Evolutionary conservation across 441 rosid species (phyloP).

Genomic region (Croton setiger): DNA sequence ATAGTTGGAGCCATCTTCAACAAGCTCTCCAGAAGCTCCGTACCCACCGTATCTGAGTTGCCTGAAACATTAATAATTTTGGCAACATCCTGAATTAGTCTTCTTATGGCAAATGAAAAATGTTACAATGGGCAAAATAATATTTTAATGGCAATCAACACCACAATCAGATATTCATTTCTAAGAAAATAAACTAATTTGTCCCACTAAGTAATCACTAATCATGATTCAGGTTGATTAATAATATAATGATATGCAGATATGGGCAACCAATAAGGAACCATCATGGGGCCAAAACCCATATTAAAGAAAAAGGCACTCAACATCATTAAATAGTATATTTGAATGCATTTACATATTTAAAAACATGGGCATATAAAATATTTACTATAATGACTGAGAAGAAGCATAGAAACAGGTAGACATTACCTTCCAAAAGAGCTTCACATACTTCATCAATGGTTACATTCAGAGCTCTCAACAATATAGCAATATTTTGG

Average conservation of each 20-base stretch:
- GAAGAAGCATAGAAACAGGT: neutral
- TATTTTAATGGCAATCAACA: neutral
- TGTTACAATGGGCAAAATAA: neutral
- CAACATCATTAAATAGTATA: neutral
- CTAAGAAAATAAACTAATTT: neutral
- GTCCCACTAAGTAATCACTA: neutral
- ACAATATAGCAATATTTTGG: slow-evolving; percentile 77
- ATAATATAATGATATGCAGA: neutral
- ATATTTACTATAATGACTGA: neutral
- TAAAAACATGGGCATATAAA: neutral
- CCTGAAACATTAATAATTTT: slow-evolving; percentile 37
- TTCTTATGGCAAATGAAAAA: no score
- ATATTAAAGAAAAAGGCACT: neutral
- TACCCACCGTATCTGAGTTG: slow-evolving; percentile 70
- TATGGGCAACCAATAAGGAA: neutral
- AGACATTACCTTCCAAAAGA: slow-evolving; percentile 60
- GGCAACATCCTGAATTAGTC: no score
- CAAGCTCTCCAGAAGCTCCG: slow-evolving; percentile 82
- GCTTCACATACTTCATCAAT: slow-evolving; percentile 88
- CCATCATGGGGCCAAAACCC: no score
- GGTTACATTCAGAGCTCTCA: slow-evolving; percentile 87
- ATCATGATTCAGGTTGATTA: neutral
- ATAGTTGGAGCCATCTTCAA: slow-evolving; percentile 86
- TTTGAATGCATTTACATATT: neutral
- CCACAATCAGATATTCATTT: neutral